Base-by-base conservation (phyloP, 805 yeast species). In the Ascoidea rubescens region DNA sequence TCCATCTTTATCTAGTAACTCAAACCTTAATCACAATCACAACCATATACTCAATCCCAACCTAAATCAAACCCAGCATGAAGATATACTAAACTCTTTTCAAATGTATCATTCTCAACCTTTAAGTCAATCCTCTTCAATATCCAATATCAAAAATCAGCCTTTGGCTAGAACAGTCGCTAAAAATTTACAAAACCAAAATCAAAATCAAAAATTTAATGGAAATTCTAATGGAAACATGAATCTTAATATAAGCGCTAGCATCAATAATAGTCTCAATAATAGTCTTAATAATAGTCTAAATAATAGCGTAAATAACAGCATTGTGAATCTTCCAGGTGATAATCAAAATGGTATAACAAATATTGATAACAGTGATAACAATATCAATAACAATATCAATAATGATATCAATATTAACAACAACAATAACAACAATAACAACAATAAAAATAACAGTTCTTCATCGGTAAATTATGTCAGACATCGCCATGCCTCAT, bases 401-500 rank as follows among this genome's bases (percentile, higher is more conserved):
- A 21, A 43, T 10, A 21, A 14, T 12, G 48, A 17, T 14, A 31
- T 48, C 31, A 43, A 42, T 16, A 42, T 47, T 14, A 44, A 44
- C 32, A 8, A 33, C 10, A 17, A 12, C 14, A 5, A 17, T 33
- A 51, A 33, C 44, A 47, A 14, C 53, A 47, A 31, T 45, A 47
- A 14, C 53, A 43, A 16, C 30, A 47, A 16, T 30, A 5, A 32
- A 46, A 12, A 50, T 49, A 7, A 48, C 32, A n/a, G n/a, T n/a
- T n/a, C n/a, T n/a, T n/a, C n/a, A n/a, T n/a, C n/a, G n/a, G n/a
- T n/a, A n/a, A n/a, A n/a, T n/a, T n/a, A n/a, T n/a, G n/a, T n/a
- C n/a, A 51, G 47, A 32, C 53, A 67, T 31, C 68, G 82, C 16
- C 81, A 77, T 62, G 75, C 73, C 6, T 80, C 85, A n/a, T 80